Evolutionary conservation across 768 basidiomycete genomes (phyloP), one percentile per base, ranked within the genome.

Genomic region (Lactifluus subvellereus): DNA sequence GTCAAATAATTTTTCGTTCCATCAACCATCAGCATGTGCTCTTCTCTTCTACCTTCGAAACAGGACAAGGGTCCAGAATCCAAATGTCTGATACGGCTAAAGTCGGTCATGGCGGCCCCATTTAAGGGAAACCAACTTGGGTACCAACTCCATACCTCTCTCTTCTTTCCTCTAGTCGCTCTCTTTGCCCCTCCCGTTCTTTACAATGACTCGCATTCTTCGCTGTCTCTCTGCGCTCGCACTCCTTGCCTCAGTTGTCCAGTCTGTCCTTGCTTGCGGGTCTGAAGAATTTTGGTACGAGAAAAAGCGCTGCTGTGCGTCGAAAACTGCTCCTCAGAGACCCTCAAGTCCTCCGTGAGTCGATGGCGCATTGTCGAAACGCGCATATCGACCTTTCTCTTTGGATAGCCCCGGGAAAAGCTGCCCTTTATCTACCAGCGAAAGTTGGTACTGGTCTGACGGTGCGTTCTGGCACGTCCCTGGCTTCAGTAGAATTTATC

Each of bases 331-430:
- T 45, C 78, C 79, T 1, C 70, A 74, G 6, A 65, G 65, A 27
- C 71, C 75, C 5, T 74, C 77, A 6, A 54, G 72, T 18, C 80
- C 81, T 33, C 79, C 80, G 62, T 62, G 33, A 56, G 68, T 50
- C 11, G 22, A 33, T 62, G 22, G 11, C 20, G 32, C 16, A 13
- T n/a, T 13, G 53, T 8, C n/a, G 22, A 35, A 22, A 22, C 37
- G 13, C 11, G 50, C 33, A 20, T 57, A 45, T 42, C 22, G 42
- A 59, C 2, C 35, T 7, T 47, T 32, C 11, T 11, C 18, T 6
- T 37, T 22, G 42, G 14, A 11, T 33, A 61, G 56, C 47, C 0
- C 40, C 10, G 52, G 63, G 13, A 66, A 54, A 49, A 59, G 58
- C 38, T 67, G 62, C 53, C 65, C 65, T 14, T 45, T 52, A n/a